These are phyloP conservation scores for Backusella westeae DNA, from an alignment of 192 early-diverging fungal genomes.

Conservation along the genomic window DNA sequence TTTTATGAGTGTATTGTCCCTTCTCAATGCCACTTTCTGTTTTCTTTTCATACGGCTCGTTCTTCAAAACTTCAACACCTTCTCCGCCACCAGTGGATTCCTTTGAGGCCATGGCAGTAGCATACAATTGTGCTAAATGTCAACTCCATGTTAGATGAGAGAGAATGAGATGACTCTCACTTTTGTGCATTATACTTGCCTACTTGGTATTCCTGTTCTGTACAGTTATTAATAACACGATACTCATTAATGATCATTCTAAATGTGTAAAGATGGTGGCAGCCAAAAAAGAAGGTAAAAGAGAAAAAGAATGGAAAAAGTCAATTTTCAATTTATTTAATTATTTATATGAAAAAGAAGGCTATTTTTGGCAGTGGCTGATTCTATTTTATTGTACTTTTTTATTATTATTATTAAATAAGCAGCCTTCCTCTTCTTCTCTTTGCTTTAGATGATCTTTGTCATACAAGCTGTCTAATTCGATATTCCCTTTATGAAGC, in stretches of 20 bases:
- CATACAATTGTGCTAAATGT: conserved; percentile 63
- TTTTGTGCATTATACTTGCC: conserved; percentile 15
- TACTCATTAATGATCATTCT: conserved; percentile 73
- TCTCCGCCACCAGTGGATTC: conserved; percentile 78
- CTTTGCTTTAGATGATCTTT: no score
- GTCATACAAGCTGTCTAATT: no score
- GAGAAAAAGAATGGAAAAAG: not conserved
- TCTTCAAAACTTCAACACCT: conserved; percentile 75
- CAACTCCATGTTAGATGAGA: conserved; percentile 14
- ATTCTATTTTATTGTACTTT: not conserved
- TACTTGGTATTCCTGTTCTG: conserved; percentile 69
- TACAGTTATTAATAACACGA: conserved; percentile 75
- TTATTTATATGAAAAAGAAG: not conserved
- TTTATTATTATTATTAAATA: no score
- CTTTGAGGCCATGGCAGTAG: conserved; percentile 73
- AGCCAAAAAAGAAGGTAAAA: not conserved
- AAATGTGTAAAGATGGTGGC: not conserved
- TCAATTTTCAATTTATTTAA: not conserved
- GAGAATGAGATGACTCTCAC: not conserved
- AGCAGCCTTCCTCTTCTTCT: no score
- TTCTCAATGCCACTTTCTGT: conserved; percentile 46
- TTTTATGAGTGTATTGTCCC: conserved; percentile 82
- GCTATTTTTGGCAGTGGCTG: conserved; percentile 1
- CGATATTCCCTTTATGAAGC: no score
- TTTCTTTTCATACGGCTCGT: conserved; percentile 76